Evolutionary conservation across 2,329 filamentous ascomycete species (phyloP), one percentile per base, ranked within the genome.

Genomic region (Aspergillus sp.): DNA sequence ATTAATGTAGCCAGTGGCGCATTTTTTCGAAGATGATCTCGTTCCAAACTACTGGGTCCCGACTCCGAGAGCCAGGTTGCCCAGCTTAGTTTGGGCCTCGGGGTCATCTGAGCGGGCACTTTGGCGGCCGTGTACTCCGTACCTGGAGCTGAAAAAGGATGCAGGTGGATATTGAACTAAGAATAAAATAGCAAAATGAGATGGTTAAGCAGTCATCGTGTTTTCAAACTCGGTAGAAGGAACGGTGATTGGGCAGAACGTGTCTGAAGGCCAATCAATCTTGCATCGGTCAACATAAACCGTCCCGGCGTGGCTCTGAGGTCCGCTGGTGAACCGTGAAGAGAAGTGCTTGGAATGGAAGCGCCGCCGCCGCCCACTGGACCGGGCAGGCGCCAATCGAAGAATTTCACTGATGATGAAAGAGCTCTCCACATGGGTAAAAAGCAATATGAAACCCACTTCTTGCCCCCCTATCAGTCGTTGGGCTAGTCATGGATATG

Each of bases 41-140:
- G 64, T 63, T 56, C 65, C 65, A 60, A 61, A 62, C 62, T 35
- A 57, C 60, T 66, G 65, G 65, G 63, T 62, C 65, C 64, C 64
- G 60, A 53, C 61, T 64, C 64, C 64, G 60, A 53, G 60, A 64
- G 55, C 63, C 64, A 63, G 64, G 65, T 63, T 61, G 59, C 47
- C 61, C 59, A 59, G 63, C 54, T 61, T 54, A 52, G 31, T 55
- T 55, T 44, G 46, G 39, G 45, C 46, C 21, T 31, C 6, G 48
- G 9, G n/a, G 33, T 40, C 21, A 19, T 52, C 39, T 43, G 37
- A 39, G 35, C 21, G 51, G 23, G 31, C 9, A 45, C 15, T 15
- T 40, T 17, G 48, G 57, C 39, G 52, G 59, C 58, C 56, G 9
- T 31, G 27, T 31, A 61, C 59, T 55, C 53, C 40, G 6, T 37